Base-by-base conservation (phyloP, 805 yeast species). In the Scheffersomyces coipomensis region DNA sequence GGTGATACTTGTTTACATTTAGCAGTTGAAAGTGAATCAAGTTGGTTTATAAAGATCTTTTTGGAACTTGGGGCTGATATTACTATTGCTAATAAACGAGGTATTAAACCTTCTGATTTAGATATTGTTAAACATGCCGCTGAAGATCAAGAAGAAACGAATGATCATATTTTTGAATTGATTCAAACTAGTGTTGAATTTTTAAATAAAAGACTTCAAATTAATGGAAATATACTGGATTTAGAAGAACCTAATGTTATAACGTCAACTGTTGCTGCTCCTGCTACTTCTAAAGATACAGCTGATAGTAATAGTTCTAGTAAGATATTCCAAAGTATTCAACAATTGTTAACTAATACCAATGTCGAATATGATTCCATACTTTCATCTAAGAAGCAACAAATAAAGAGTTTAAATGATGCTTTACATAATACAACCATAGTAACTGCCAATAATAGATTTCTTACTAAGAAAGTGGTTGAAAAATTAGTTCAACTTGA, bases 51-150 rank as follows among this genome's bases (percentile, higher is more conserved):
- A 24, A 60, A 55, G 26, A 29, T 69, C 2, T 54, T 69, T 16
- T 42, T 68, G 18, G 61, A 55, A 35, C 54, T 69, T 16, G 55
- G 55, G 13, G 73, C 74, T 0, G 68, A 90, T 55, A 79, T 86
- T 4, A 72, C 73, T 24, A 73, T 88, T 34, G 78, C 88, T 4
- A 93, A 93, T 58, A 84, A 86, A 36, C 85, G 91, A 3, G 97
- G 97, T 0, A 73, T 91, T 24, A 79, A 85, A 44, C 96, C 98
- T 3, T 64, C 73, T 11, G 98, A 93, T 63, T 91, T 86, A 63
- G 96, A 95, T 33, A 79, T 85, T 38, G 78, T 73, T 33, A 64
- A 77, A 33, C 44, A 51, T 27, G 46, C 40, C 17, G 43, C 41
- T 11, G 29, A 37, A 9, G 36, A 42, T 18, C 32, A 40, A 29